Base-by-base conservation (phyloP, 345 rosid species). In the Hypericum perforatum region DNA sequence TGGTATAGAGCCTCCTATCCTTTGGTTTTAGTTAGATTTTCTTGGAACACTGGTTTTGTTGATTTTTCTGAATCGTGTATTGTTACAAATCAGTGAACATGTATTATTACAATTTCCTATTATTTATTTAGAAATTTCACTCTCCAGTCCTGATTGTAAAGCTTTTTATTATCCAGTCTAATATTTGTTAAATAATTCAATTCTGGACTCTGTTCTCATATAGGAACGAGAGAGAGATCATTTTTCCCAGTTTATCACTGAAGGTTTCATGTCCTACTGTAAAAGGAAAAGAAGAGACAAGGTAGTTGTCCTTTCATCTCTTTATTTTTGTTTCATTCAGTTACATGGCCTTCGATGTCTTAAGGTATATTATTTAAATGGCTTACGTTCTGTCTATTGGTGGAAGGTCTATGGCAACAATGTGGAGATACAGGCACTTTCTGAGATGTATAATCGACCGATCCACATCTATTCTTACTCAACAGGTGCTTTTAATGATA, bases 201-300 rank as follows among this genome's bases (percentile, higher is more conserved):
- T 40, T 16, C 39, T 38, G 44, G 46, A 16, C 40, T 67, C 50
- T 41, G 16, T 43, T 15, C 41, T 61, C 41, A 46, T 74, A 54
- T 70, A 94, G 99, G 99, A 89, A 69, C 81, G 63, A 44, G 97
- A 94, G 72, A 82, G 99, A 71, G 96, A 89, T 63, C 99, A 94
- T 81, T 89, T 89, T 68, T 94, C 99, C 48, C 95, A 86, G 60
- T 94, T 94, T 65, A 82, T 94, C 55, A 94, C 99, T 0, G 97
- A 94, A 77, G 91, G 94, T 37, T 84, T 86, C 72, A 80, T 87
- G 39, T 81, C 92, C 61, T 94, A 94, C 69, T 82, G 95, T 69
- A 84, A 84, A 74, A 76, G 99, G 84, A 94, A 94, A 70, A 84
- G 96, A 78, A 82, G 95, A 71, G 89, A 94, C 65, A 89, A 89